phyloP scores from a whole-genome alignment of 805 yeast genomes.

The Yamadazyma paraphyllophila region DNA sequence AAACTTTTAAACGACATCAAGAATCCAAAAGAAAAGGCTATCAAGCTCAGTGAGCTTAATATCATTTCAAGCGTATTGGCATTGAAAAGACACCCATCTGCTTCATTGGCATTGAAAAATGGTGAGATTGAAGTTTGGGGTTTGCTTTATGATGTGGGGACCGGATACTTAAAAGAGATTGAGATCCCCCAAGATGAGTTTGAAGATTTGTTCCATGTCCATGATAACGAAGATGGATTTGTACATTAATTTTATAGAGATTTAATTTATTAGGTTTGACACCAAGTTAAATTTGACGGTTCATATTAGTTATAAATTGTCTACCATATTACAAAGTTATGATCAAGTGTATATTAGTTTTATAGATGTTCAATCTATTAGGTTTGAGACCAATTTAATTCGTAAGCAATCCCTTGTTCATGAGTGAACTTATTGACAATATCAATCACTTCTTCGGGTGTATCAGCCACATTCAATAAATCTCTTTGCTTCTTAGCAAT shows the following conservation, averaged over 20 bases:
- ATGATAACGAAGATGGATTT: conserved; percentile 23
- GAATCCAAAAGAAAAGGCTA: conserved; percentile 54
- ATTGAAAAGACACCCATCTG: conserved; percentile 63
- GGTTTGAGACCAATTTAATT: conserved; percentile 56
- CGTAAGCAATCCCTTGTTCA: conserved; percentile 67
- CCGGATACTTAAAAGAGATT: conserved; percentile 56
- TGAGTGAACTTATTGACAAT: conserved; percentile 58
- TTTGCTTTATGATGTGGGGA: conserved; percentile 75
- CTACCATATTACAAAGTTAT: too few species aligned
- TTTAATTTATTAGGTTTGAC: too few species aligned
- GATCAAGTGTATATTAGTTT: neutral
- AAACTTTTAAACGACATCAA: conserved; percentile 45
- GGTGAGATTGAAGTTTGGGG: conserved; percentile 79
- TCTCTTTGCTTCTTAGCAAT: conserved; percentile 64
- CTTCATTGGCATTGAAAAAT: conserved; percentile 58
- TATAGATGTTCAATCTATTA: conserved; percentile 1
- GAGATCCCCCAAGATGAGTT: conserved; percentile 43
- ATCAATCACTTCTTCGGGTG: conserved; percentile 65
- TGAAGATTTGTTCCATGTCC: conserved; percentile 42
- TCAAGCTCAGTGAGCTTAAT: conserved; percentile 70
- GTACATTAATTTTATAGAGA: conserved; percentile 8
- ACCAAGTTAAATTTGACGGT: too few species aligned
- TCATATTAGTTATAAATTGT: too few species aligned
- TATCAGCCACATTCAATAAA: conserved; percentile 65
- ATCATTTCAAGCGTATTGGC: conserved; percentile 70